Base-by-base conservation (phyloP, 2,329 filamentous ascomycete genomes). In the Phialemoniopsis sp. region DNA sequence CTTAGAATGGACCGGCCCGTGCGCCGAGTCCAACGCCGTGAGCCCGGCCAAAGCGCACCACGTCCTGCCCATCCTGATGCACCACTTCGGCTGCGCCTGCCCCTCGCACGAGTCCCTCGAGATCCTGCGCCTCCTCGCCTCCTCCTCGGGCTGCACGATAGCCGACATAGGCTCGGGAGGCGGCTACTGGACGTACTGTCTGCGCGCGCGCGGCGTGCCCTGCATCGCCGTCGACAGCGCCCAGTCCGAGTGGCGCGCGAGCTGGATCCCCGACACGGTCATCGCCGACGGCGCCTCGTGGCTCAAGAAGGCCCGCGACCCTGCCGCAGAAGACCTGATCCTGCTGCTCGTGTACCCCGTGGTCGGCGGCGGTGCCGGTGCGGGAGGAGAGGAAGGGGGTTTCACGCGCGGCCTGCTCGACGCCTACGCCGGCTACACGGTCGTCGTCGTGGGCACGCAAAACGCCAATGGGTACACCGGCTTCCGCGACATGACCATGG, bases 111-210 rank as follows among this genome's bases (percentile, higher is more conserved):
- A 87, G 50, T 69, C 76, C 72, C 1, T 72, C 65, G 8, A 72
- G 70, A 12, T 63, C 64, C 69, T 89, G 26, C 71, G 70, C 29
- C 64, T 72, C 35, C 56, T 86, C 3, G 70, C 76, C 6, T 6
- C 21, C 21, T 6, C 21, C 21, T 6, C 21, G 10, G 21, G 6
- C 21, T 10, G 21, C 21, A 26, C 21, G 6, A 67, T 89, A 8
- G 64, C 83, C 9, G 85, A 89, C 48, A 62, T 88, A 30, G 85
- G 83, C 4, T 80, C 74, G 38, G 85, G 85, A 3, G 86, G 83
- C 54, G 85, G 84, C 10, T 89, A 89, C 63, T 89, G 85, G 85
- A 75, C 78, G 8, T 83, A 79, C 45, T 79, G 87, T 76, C 73
- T 89, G 12, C 73, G 85, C 3, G 59, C 67, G 17, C 72, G 80